These are phyloP conservation scores for Neonectria neomacrospora DNA, from an alignment of 2,329 filamentous ascomycete species.

Conservation along the genomic window DNA sequence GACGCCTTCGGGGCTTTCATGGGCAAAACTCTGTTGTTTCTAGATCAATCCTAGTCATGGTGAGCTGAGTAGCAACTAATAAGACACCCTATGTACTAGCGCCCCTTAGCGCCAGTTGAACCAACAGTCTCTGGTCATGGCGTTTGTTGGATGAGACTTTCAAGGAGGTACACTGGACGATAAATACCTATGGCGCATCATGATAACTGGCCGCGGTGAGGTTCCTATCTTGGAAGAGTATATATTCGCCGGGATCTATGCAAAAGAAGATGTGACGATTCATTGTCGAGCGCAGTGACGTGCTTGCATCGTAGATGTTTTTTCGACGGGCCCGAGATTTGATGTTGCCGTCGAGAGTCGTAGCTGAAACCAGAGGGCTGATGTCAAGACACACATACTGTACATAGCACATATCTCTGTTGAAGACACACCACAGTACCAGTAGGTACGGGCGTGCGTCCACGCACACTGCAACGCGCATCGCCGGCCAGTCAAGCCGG, in stretches of 20 bases:
- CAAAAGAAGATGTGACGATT: too few species aligned
- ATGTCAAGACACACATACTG: not conserved
- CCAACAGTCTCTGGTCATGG: constrained; percentile 7
- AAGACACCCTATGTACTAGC: constrained; percentile 7
- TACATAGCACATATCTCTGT: not conserved
- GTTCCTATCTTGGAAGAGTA: not conserved
- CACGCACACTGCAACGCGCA: constrained; percentile 4
- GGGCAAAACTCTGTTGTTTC: constrained; percentile 26
- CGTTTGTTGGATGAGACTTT: constrained; percentile 4
- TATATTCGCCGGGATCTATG: not conserved
- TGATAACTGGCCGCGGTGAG: not conserved
- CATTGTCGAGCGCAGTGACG: too few species aligned
- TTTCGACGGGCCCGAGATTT: not conserved
- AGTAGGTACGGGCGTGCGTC: not conserved
- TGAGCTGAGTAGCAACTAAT: constrained; percentile 8
- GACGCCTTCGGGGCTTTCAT: constrained; percentile 16
- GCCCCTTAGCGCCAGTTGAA: constrained; percentile 6
- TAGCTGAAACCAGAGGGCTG: constrained; percentile 1
- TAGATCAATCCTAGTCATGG: constrained; percentile 23
- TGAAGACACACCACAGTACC: not conserved
- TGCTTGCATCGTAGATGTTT: not conserved
- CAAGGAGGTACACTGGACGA: not conserved
- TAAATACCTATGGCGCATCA: not conserved
- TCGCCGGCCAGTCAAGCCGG: constrained; percentile 11
- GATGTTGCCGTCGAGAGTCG: not conserved